Base-by-base conservation (phyloP, 2,329 filamentous ascomycete species). In the Calonectria montana region DNA sequence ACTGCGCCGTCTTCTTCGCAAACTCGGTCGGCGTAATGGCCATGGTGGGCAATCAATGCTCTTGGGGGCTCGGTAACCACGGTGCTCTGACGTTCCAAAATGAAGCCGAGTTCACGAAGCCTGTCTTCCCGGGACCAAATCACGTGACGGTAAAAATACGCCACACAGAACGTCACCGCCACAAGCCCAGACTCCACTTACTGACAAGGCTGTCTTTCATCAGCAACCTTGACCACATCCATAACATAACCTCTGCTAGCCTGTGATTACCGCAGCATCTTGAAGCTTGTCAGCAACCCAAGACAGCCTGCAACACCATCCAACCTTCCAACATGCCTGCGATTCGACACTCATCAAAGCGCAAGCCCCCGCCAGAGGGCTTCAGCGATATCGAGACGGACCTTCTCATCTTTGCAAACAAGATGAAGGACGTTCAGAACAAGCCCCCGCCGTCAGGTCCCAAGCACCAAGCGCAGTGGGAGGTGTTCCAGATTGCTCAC, bases 401-500 rank as follows among this genome's bases (percentile, higher is more conserved):
- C 78, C 91, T 97, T 48, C 90, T 97, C 78, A 92, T 96, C 80
- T 97, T 97, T 86, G 87, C 89, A 80, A 96, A 96, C 88, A 95
- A 96, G 87, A 96, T 97, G 94, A 97, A 96, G 84, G 94, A 97
- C 81, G 97, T 97, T 65, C 95, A 98, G 82, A 97, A 97, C 84
- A 93, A 95, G 59, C 93, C 95, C 85, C 94, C 86, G 82, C 94
- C 86, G 90, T 95, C 89, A 89, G 94, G 91, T 0, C 90, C 90
- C 2, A 96, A 96, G 82, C 94, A 98, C 81, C 95, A 98, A 85
- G 94, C 94, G 77, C 91, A 96, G 75, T 99, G 97, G 97, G 96
- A 97, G 73, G 95, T 99, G 76, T 98, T 99, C 81, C 96, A 98
- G 83, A 98, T 99, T 82, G 93, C 93, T 27, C 97, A 99, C 85